These are phyloP conservation scores for Carex scoparia DNA, from an alignment of 176 grass and related monocot genomes.

Conservation along the genomic window DNA sequence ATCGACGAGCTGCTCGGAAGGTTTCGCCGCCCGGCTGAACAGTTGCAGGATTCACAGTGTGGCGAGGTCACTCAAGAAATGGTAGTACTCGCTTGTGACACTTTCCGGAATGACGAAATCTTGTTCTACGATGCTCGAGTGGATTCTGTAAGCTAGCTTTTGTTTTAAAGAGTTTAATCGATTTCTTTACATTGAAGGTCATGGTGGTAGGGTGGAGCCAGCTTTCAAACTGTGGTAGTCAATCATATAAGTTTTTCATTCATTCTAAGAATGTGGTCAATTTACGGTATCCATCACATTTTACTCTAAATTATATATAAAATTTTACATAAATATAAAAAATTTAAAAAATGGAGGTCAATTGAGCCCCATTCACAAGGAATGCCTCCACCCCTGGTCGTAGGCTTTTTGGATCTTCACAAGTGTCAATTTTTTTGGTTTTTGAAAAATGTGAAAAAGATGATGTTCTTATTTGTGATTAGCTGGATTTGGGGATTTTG, in stretches of 20 bases:
- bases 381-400: background rate
- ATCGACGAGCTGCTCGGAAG: background rate
- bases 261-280: too few species aligned
- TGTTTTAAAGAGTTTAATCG: background rate
- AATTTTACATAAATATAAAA: too few species aligned
- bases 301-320: too few species aligned
- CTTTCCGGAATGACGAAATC: background rate
- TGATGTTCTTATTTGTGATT: background rate
- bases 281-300: too few species aligned
- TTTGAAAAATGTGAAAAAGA: background rate
- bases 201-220: background rate
- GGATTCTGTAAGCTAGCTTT: background rate
- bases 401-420: background rate
- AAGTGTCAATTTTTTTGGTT: background rate
- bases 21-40: background rate
- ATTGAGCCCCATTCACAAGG: too few species aligned
- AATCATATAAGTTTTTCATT: too few species aligned
- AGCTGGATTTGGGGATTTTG: background rate
- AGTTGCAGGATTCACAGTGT: slow-evolving; percentile 16
- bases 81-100: slow-evolving; percentile 1
- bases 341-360: too few species aligned
- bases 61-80: background rate
- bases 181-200: background rate
- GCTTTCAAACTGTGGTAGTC: too few species aligned
- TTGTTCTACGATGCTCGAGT: slow-evolving; percentile 10